These are phyloP conservation scores for Mycena polygramma DNA, from an alignment of 768 basidiomycete genomes.

Conservation along the genomic window DNA sequence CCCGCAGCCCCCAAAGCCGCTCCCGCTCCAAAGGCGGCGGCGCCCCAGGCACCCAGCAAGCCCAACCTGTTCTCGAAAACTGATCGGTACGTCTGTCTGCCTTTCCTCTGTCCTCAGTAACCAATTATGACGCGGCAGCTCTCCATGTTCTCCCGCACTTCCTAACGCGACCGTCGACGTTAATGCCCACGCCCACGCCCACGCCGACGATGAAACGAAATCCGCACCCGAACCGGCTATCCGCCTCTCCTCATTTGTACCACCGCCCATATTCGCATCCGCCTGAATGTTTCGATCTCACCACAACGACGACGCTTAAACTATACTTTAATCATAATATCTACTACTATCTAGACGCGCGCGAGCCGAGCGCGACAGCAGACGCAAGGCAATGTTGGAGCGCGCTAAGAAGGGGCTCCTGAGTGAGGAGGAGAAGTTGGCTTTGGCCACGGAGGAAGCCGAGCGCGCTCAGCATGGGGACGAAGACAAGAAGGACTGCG, in stretches of 20 bases:
- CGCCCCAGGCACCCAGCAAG: conserved; percentile 32
- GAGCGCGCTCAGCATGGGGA: conserved; percentile 45
- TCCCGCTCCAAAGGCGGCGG: conserved; percentile 37
- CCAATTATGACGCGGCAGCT: conserved; percentile 77
- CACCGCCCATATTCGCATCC: conserved; percentile 74
- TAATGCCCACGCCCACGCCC: conserved; percentile 39
- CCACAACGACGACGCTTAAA: conserved; percentile 26
- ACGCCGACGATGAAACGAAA: conserved; percentile 50
- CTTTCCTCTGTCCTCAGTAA: conserved; percentile 52
- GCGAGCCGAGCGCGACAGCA: conserved; percentile 79
- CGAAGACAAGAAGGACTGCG: conserved; percentile 56
- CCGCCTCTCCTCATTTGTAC: conserved; percentile 67
- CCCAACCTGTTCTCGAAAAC: conserved; percentile 57
- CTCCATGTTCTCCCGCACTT: conserved; percentile 45
- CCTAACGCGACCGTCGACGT: conserved; percentile 34
- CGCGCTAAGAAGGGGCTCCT: conserved; percentile 80
- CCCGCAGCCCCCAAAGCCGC: conserved; percentile 35
- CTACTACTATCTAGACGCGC: conserved; percentile 65
- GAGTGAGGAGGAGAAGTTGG: conserved; percentile 67
- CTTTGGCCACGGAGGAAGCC: conserved; percentile 61
- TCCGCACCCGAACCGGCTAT: conserved; percentile 52
- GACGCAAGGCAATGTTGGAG: conserved; percentile 76
- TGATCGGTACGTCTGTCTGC: conserved; percentile 72
- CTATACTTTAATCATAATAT: conserved; percentile 32
- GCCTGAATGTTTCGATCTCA: conserved; percentile 62